Base-by-base conservation (phyloP, 2,329 filamentous ascomycete genomes). In the Colletotrichum sp. region DNA sequence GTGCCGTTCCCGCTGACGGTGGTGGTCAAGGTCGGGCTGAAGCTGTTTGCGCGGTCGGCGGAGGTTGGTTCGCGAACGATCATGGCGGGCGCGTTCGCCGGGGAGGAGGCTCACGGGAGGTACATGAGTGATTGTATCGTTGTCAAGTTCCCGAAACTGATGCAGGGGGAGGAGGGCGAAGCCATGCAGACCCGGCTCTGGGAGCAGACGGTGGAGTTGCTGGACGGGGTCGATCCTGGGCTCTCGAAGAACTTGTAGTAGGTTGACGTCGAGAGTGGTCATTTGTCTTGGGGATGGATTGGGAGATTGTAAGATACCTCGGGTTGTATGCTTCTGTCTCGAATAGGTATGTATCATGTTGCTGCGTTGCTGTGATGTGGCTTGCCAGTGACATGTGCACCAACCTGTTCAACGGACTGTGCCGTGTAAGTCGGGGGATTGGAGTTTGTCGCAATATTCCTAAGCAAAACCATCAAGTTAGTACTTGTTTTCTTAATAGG, bases 141-240 rank as follows among this genome's bases (percentile, higher is more conserved):
- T 21, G 74, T 77, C 34, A 58, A 64, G 28, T 77, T 78, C 63
- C 80, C 81, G 7, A 66, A 70, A 12, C 52, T 76, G 7, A 81
- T 84, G 79, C 68, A 78, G 8, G 81, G 86, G 7, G 79, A 83
- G 7, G 82, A 86, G 38, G 87, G 87, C 1, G 77, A 79, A 48
- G 69, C 80, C 67, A 74, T 81, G 69, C 85, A 85, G 73, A 78
- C 79, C 61, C 84, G 80, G 73, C 79, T 87, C 4, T 89, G 84
- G 79, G 81, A 78, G 18, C 87, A 90, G 81, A 76, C 89, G 77
- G 62, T 85, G 75, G 83, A 78, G 13, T 80, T 86, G 24, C 69
- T 90, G 34, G 86, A 89, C 65, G 81, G 67, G 4, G 82, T 89
- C 36, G 82, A 87, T 75, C 84, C 85, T 1, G 85, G 85, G 0